These are phyloP conservation scores for Candida khao-thaluensis DNA, from an alignment of 805 yeast genomes.

Conservation along the genomic window DNA sequence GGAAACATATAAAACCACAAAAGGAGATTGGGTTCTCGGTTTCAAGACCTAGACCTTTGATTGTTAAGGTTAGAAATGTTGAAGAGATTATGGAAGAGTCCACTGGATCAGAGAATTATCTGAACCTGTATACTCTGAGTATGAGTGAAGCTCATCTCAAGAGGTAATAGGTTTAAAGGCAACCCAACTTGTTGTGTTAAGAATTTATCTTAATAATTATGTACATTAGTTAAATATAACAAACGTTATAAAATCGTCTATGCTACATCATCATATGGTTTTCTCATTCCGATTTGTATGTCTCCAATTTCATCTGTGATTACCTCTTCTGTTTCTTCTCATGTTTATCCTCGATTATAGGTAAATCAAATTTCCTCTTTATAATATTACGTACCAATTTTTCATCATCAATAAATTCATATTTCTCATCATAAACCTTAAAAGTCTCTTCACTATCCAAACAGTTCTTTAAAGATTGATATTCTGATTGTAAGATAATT, in stretches of 20 bases:
- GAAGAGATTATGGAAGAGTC: neutral
- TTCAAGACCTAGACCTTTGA: constrained; percentile 33
- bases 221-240: too few species aligned
- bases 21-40: constrained; percentile 31
- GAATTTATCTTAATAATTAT: too few species aligned
- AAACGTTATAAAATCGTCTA: too few species aligned
- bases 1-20: neutral
- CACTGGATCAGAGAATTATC: neutral
- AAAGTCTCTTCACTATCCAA: constrained; percentile 27
- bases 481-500: constrained; percentile 57
- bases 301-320: too few species aligned
- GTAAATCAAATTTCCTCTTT: constrained; percentile 39
- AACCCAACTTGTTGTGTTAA: too few species aligned
- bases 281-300: too few species aligned
- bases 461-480: constrained; percentile 46
- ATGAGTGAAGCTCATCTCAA: too few species aligned
- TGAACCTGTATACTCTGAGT: constrained; percentile 1
- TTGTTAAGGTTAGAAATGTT: constrained; percentile 20
- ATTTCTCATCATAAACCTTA: constrained; percentile 23
- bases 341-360: constrained; percentile 1
- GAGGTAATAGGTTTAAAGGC: too few species aligned
- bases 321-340: too few species aligned
- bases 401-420: constrained; percentile 53
- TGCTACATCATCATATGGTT: too few species aligned
- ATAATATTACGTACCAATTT: constrained; percentile 58